phyloP scores from a whole-genome alignment of 2,329 filamentous ascomycete genomes.

The Paecilomyces fulvus region DNA sequence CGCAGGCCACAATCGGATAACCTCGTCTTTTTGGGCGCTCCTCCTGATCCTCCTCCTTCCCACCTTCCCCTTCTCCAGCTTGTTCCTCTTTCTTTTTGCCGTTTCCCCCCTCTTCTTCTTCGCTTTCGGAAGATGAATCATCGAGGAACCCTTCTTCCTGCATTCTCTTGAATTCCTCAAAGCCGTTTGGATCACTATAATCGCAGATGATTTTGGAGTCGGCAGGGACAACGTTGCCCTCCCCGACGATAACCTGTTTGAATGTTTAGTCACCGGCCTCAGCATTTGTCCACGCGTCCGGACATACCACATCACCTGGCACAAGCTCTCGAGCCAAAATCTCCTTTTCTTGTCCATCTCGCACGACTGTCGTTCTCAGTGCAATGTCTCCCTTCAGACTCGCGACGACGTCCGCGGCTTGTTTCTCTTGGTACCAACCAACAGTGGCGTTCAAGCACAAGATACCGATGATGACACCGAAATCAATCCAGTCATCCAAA shows the following conservation, averaged over 20 bases:
- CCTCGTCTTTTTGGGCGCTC: slow-evolving; percentile 38
- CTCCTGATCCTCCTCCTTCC: slow-evolving; percentile 12
- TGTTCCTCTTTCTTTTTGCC: slow-evolving; percentile 32
- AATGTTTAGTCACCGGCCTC: slow-evolving; percentile 3
- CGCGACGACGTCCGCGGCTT: slow-evolving; percentile 68
- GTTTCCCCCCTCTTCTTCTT: slow-evolving; percentile 49
- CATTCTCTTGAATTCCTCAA: slow-evolving; percentile 57
- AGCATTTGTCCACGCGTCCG: not conserved
- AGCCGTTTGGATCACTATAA: slow-evolving; percentile 59
- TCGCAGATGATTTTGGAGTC: slow-evolving; percentile 65
- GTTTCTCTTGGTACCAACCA: slow-evolving; percentile 76
- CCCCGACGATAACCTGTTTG: slow-evolving; percentile 56
- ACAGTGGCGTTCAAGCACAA: slow-evolving; percentile 65
- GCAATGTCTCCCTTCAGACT: slow-evolving; percentile 71
- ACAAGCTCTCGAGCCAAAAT: slow-evolving; percentile 65
- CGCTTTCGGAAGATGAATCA: slow-evolving; percentile 34
- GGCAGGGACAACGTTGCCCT: slow-evolving; percentile 62
- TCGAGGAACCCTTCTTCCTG: slow-evolving; percentile 54
- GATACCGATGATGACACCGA: slow-evolving; percentile 71
- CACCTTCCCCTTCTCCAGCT: slow-evolving; percentile 7
- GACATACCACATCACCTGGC: slow-evolving; percentile 64
- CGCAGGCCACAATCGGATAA: slow-evolving; percentile 59
- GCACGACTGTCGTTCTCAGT: slow-evolving; percentile 60
- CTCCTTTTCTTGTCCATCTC: slow-evolving; percentile 56
- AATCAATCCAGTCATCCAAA: slow-evolving; percentile 67